phyloP scores from a whole-genome alignment of 768 basidiomycete genomes.

The Crepidotus variabilis region DNA sequence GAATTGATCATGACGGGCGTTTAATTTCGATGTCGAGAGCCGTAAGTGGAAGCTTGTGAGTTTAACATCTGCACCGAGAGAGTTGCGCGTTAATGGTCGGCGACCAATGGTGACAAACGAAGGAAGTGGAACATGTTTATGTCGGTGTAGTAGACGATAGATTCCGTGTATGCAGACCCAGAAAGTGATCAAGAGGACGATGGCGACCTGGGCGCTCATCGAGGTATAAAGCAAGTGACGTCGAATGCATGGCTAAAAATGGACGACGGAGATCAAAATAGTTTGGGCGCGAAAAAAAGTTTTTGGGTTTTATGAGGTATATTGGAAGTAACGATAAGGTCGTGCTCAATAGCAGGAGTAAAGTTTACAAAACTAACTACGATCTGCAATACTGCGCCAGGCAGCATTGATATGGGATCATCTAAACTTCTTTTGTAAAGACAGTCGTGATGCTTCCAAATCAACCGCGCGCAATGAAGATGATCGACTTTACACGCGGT shows the following conservation, averaged over 20 bases:
- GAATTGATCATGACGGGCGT: conserved; percentile 44
- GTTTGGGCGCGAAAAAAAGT: neutral
- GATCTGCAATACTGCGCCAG: conserved; percentile 9
- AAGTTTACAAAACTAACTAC: conserved; percentile 11
- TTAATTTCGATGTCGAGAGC: conserved; percentile 48
- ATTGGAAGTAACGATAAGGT: neutral
- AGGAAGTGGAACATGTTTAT: conserved; percentile 6
- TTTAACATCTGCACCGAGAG: conserved; percentile 3
- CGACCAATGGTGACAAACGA: conserved; percentile 6
- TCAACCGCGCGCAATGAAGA: neutral
- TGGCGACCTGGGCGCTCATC: conserved; percentile 20
- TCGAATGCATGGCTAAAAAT: neutral
- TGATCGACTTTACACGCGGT: conserved; percentile 4
- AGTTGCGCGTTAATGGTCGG: conserved; percentile 13
- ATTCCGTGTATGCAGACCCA: conserved; percentile 24
- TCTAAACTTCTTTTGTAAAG: neutral
- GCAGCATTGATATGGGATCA: conserved; percentile 4
- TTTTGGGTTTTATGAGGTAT: neutral
- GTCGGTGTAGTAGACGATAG: conserved; percentile 10
- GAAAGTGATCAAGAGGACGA: conserved; percentile 18
- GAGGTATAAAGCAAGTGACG: neutral
- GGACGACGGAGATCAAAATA: neutral
- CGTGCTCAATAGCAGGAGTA: neutral
- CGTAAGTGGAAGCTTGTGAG: conserved; percentile 29
- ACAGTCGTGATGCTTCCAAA: neutral